phyloP scores from a whole-genome alignment of 192 early-diverging fungal species.

The Gamsiella multidivaricata region DNA sequence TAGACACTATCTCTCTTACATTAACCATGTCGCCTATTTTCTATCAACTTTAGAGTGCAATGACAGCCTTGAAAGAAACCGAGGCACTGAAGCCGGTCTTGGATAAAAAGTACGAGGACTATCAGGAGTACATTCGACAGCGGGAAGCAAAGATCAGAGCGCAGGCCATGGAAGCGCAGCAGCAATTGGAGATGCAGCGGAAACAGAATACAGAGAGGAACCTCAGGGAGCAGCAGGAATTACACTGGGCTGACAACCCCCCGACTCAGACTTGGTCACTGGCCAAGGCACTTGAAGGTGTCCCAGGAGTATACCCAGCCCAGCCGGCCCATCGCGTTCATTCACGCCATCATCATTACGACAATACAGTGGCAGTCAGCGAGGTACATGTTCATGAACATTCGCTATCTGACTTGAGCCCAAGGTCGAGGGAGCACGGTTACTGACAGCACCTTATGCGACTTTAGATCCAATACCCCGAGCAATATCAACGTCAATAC shows the following conservation, averaged over 20 bases:
- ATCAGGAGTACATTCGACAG: conserved; percentile 49
- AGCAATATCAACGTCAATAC: conserved; percentile 16
- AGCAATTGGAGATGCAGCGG: conserved; percentile 2
- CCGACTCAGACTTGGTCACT: conserved; percentile 23
- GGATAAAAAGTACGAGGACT: conserved; percentile 64
- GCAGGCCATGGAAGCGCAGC: conserved; percentile 20
- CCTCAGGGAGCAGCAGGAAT: conserved; percentile 14
- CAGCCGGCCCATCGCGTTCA: conserved; percentile 16
- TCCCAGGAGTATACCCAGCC: conserved; percentile 39
- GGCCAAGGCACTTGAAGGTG: conserved; percentile 49
- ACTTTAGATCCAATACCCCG: conserved; percentile 43
- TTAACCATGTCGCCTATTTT: no score
- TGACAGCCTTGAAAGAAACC: conserved; percentile 55
- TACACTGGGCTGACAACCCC: conserved; percentile 7
- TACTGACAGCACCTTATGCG: background rate
- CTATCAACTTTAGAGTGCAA: conserved; percentile 1
- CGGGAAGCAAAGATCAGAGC: conserved; percentile 23
- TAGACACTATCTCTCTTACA: no score
- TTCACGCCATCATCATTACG: conserved; percentile 4
- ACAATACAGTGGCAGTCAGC: background rate
- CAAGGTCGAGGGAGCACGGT: background rate
- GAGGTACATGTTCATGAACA: background rate
- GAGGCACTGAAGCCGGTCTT: conserved; percentile 68
- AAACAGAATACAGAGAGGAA: background rate
- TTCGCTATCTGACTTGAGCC: background rate